A percentile compares a stretch with the other conserved stretches of the same genome.
phyloP scores from a whole-genome alignment of 352 stramenopile species.

The Globisporangium nagaii region DNA sequence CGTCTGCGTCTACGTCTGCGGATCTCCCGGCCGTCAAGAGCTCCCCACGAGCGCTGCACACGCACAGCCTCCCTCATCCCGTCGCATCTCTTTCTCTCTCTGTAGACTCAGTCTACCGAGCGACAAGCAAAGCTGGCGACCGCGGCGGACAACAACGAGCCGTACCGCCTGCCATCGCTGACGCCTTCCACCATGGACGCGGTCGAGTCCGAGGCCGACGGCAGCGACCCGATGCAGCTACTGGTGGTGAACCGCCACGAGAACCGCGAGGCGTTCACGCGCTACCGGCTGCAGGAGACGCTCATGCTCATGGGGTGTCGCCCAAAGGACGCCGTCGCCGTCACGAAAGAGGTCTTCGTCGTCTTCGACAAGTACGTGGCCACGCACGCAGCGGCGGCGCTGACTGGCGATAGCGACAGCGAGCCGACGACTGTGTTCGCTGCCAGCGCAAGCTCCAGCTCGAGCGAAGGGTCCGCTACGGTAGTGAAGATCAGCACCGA shows the following conservation, averaged over 20 bases:
- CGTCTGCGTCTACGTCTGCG: no score
- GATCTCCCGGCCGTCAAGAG: no score
- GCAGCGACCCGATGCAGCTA: constrained; percentile 75
- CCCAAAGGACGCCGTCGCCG: constrained; percentile 61
- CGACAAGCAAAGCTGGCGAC: constrained; percentile 3
- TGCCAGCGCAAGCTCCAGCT: neutral
- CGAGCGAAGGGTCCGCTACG: no score
- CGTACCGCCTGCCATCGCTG: neutral
- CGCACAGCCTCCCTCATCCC: no score
- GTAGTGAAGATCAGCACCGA: no score
- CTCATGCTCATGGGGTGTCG: constrained; percentile 86
- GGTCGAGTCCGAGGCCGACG: constrained; percentile 46
- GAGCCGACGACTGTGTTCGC: neutral
- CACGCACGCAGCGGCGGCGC: constrained; percentile 8
- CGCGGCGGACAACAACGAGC: constrained; percentile 8
- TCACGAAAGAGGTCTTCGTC: constrained; percentile 64
- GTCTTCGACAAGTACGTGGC: constrained; percentile 51
- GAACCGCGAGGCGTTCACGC: constrained; percentile 61
- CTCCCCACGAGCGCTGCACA: no score
- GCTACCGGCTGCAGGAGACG: constrained; percentile 81
- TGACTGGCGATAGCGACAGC: neutral
- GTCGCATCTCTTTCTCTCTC: neutral
- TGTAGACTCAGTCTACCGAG: neutral
- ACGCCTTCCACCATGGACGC: constrained; percentile 34
- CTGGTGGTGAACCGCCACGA: constrained; percentile 54